Base-by-base conservation (phyloP, 352 stramenopile species). In the Aphanomyces euteiches region DNA sequence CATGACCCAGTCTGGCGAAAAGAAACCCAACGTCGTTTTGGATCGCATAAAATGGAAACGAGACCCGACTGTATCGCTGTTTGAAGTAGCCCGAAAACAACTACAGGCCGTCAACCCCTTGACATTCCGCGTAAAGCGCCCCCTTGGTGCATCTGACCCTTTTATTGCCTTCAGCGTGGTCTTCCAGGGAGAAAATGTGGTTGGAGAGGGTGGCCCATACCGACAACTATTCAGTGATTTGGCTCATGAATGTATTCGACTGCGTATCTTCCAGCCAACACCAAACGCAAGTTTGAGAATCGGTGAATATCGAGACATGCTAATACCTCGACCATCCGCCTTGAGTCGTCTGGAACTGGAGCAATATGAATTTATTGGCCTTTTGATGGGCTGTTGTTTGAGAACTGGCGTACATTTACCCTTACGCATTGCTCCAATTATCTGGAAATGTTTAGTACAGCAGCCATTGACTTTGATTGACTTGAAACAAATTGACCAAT, bases 141-240 rank as follows among this genome's bases (percentile, higher is more conserved):
- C 85, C 0, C 88, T 81, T 1, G 85, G 85, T 41, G 85, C 85
- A 8, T 90, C 83, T 50, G 85, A 93, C 56, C 85, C 85, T 36
- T 93, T 93, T 54, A 82, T 93, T 15, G 80, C 85, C 28, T 93
- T 93, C 73, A 89, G 89, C 41, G 85, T 90, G 12, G 77, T 88
- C 7, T 93, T 93, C 59, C 71, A 78, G 7, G 84, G 85, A 15
- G 85, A 93, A 75, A 89, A 93, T 19, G 85, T 93, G 3, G 85
- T 93, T 7, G 85, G 85, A 3, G 85, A 93, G 67, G 84, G 85
- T 58, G 85, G 85, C 0, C 85, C 85, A 5, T 93, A 93, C 53
- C 81, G 85, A 3, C 85, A 93, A 66, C 72, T 93, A 8, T 93
- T 93, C 57, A 89, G 90, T 57, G 85, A 93, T 59, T 81, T 93